These are phyloP conservation scores for Xylariaceae sp. DNA, from an alignment of 2,329 filamentous ascomycete species.

Conservation along the genomic window DNA sequence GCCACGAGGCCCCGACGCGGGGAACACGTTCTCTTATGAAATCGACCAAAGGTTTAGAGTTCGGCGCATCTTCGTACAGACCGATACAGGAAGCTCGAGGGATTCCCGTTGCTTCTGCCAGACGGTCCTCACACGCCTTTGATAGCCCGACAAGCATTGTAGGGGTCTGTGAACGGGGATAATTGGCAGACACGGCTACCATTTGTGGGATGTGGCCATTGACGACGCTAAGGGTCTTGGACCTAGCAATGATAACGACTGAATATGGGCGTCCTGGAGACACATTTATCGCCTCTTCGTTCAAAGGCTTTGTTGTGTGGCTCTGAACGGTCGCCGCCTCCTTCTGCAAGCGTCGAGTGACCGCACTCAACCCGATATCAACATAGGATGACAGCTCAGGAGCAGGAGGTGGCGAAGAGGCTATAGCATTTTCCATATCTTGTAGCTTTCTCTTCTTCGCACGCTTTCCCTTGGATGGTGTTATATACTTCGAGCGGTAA, in stretches of 20 bases:
- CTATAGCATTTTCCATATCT: slow-evolving; percentile 15
- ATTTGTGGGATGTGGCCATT: slow-evolving; percentile 58
- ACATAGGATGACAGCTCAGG: slow-evolving; percentile 55
- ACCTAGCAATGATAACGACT: slow-evolving; percentile 54
- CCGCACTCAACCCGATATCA: slow-evolving; percentile 60
- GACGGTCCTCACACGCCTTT: slow-evolving; percentile 51
- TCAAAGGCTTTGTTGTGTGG: background rate
- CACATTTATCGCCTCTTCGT: slow-evolving; percentile 1
- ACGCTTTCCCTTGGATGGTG: slow-evolving; percentile 58
- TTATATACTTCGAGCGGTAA: slow-evolving; percentile 50
- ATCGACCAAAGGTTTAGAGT: slow-evolving; percentile 51
- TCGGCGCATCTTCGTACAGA: slow-evolving; percentile 51
- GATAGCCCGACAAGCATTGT: slow-evolving; percentile 61
- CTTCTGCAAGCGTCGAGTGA: slow-evolving; percentile 55
- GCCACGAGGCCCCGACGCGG: slow-evolving; percentile 52
- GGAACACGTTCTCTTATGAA: slow-evolving; percentile 50
- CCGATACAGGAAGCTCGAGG: slow-evolving; percentile 63
- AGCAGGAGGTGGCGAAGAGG: slow-evolving; percentile 25
- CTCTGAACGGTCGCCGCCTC: slow-evolving; percentile 22
- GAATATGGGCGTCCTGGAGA: slow-evolving; percentile 34
- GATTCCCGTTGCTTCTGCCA: slow-evolving; percentile 55
- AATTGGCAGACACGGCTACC: slow-evolving; percentile 44
- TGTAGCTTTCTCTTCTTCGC: slow-evolving; percentile 48
- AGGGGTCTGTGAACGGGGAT: slow-evolving; percentile 31
- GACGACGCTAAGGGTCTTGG: slow-evolving; percentile 53